phyloP scores from a whole-genome alignment of 2,329 filamentous ascomycete species.

The Trichoderma sp. region DNA sequence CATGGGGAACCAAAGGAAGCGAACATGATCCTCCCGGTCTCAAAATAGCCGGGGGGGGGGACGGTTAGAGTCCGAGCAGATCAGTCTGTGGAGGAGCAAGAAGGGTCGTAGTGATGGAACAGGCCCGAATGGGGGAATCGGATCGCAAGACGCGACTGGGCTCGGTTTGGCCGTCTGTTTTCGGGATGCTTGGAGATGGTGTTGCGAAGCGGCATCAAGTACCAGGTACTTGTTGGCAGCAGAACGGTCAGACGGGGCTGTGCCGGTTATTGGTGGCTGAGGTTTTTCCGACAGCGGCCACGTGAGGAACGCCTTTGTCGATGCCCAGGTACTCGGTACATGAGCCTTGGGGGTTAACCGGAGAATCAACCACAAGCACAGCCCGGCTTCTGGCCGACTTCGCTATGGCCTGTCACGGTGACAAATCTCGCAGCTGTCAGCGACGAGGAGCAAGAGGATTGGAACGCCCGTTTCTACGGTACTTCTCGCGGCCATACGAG shows the following conservation, averaged over 20 bases:
- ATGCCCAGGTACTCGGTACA: neutral
- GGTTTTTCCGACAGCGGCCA: neutral
- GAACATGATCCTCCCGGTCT: constrained; percentile 10
- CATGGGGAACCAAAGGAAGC: neutral
- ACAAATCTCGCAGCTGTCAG: neutral
- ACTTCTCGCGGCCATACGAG: neutral
- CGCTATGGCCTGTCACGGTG: neutral
- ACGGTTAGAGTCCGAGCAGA: neutral
- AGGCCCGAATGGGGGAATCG: constrained; percentile 5
- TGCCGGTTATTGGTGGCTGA: neutral
- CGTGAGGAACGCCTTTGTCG: neutral
- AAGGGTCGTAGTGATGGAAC: neutral
- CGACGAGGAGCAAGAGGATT: neutral
- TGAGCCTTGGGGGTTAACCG: neutral
- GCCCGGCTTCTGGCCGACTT: neutral
- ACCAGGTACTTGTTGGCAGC: neutral
- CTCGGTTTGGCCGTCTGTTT: neutral
- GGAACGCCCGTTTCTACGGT: neutral
- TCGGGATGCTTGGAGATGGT: neutral
- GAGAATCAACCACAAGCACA: neutral
- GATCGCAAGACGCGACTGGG: neutral
- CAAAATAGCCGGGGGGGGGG: neutral
- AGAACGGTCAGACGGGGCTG: neutral
- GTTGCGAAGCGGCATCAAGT: neutral
- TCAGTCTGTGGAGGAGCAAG: neutral